These are phyloP conservation scores for Glarea lozoyensis DNA, from an alignment of 495 filamentous ascomycete genomes.

Conservation along the genomic window DNA sequence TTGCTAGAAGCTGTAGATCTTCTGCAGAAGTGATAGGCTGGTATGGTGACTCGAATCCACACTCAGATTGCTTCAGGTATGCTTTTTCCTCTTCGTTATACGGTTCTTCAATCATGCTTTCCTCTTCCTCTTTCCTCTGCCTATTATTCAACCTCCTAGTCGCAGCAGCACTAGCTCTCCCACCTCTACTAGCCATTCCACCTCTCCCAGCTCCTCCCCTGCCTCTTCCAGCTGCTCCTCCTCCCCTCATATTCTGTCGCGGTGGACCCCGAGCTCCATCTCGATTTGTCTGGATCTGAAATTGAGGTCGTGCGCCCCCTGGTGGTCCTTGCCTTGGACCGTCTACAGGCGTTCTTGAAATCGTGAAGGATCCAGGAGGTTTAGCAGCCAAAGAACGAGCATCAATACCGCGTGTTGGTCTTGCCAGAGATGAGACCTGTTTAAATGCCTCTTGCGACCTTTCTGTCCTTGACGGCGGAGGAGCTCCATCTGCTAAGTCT, in stretches of 20 bases:
- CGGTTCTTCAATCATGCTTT: constrained; percentile 4
- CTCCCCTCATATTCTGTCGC: not conserved
- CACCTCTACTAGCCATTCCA: not conserved
- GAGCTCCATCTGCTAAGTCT: not conserved
- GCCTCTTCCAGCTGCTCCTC: constrained; percentile 2
- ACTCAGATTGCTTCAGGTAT: constrained; percentile 1
- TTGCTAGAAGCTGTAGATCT: constrained; percentile 2
- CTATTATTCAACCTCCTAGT: not conserved
- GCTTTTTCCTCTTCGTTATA: constrained; percentile 7
- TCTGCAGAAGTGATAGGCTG: constrained; percentile 8
- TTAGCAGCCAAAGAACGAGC: constrained; percentile 19
- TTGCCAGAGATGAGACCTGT: constrained; percentile 12
- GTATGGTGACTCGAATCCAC: constrained; percentile 8
- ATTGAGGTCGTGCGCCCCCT: constrained; percentile 39
- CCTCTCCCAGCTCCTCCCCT: constrained; percentile 1
- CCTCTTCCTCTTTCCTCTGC: not conserved
- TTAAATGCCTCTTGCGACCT: constrained; percentile 13
- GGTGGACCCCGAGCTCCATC: constrained; percentile 24
- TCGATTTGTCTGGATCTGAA: too few relatives aligned
- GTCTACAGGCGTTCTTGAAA: constrained; percentile 1
- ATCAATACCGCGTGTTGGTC: constrained; percentile 9
- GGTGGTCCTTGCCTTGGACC: constrained; percentile 28
- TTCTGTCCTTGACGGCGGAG: constrained; percentile 4
- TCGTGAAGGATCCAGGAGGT: constrained; percentile 15
- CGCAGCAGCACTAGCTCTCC: too few relatives aligned